Evolutionary conservation across 495 filamentous ascomycete genomes (phyloP), one percentile per base, ranked within the genome.

Genomic region (Hypoxylon lenormandii): DNA sequence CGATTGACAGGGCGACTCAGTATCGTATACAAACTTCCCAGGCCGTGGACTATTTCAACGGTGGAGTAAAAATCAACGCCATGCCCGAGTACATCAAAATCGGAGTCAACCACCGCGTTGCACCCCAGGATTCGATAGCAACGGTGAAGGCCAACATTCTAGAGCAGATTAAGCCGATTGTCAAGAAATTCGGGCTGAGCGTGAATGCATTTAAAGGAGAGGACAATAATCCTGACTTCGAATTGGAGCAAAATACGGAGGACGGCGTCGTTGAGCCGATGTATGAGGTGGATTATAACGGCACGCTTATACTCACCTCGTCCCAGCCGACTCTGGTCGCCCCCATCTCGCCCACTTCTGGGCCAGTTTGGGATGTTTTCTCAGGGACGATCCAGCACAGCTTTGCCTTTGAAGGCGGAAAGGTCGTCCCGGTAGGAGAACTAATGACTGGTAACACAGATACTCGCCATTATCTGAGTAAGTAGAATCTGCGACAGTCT

Each of bases 361-460:
- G 78, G 2, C 62, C 78, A 1, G 70, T 78, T 3, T 79, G 80
- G 61, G 78, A 82, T 15, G 74, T 83, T 10, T 85, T 91, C 60
- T 81, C 87, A 0, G 88, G 87, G 18, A 86, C 87, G 0, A 84
- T 87, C 4, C 85, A 87, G 40, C 83, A 85, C 26, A 82, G 87
- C n/a, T 89, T 89, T 64, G 67, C 70, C n/a, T 76, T 76, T 51
- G 74, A 76, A 13, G 83, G 79, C 40, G 84, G 87, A 40, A 86
- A 83, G 4, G 82, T 90, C 11, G 79, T 90, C 22, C 86, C 89
- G 0, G 80, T 83, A 2, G 86, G 87, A 0, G 87, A 88, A 64
- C 79, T 89, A 65, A 91, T 89, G 88, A 90, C 87, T 0, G 88
- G 88, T 0, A 91, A 90, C 61, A 91, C 88, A 0, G 88, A 91